Conservation (phyloP, 148 eudicot species). For the Arctostaphylos glauca region DNA sequence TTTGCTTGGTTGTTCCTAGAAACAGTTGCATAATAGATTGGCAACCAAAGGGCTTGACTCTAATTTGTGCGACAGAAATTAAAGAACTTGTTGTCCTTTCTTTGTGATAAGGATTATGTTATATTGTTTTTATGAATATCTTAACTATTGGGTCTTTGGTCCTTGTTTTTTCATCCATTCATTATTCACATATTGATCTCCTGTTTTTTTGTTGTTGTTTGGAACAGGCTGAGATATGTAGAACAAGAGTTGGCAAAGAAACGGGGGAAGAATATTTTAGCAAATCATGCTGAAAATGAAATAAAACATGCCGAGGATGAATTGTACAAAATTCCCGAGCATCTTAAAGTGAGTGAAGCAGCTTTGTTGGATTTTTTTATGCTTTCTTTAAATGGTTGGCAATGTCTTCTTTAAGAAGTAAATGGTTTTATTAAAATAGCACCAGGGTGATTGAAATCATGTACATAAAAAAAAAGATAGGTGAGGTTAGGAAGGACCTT, state of each 20-base stretch:
- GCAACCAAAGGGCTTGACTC: not conserved
- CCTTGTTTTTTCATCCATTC: not conserved
- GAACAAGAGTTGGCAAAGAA: constrained; percentile 94
- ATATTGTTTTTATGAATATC: not conserved
- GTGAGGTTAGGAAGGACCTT: not conserved
- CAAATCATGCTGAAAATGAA: constrained; percentile 61
- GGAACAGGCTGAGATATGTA: constrained; percentile 77
- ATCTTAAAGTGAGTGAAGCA: constrained; percentile 71
- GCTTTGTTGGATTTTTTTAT: not conserved
- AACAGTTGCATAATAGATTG: not conserved
- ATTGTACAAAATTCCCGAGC: constrained; percentile 87
- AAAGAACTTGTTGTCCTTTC: not conserved
- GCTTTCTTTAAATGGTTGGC: not conserved
- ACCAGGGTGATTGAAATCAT: not conserved
- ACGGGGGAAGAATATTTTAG: constrained; percentile 60
- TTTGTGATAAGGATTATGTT: not conserved
- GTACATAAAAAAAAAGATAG: not conserved
- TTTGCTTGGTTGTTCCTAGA: not conserved
- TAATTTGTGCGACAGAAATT: not conserved
- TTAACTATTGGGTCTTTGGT: too few relatives aligned
- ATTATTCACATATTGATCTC: not conserved
- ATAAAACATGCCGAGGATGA: constrained; percentile 83
- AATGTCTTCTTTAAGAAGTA: not conserved
- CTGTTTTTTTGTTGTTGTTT: not conserved
- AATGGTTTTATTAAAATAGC: not conserved